Evolutionary conservation across 2,329 filamentous ascomycete genomes (phyloP).

Genomic region (Verruconis gallopava): DNA sequence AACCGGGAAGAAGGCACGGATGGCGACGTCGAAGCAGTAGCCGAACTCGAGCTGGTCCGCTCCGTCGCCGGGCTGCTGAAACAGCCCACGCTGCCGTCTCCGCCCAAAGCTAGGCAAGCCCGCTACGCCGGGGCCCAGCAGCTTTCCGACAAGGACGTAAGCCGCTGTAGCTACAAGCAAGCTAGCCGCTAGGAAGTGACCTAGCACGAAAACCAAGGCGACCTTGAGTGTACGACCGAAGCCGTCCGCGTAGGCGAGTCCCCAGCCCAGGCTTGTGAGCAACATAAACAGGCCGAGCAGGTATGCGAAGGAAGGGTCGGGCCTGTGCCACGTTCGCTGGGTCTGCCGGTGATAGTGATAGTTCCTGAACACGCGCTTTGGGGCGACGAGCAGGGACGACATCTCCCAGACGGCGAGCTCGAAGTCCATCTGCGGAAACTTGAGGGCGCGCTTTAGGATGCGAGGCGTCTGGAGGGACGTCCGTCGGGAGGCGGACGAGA

Average conservation of each 20-base stretch:
- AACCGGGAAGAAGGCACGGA: conserved; percentile 53
- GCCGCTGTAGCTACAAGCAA: conserved; percentile 47
- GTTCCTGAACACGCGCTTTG: conserved; percentile 57
- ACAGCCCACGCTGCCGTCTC: conserved; percentile 43
- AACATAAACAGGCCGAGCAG: conserved; percentile 52
- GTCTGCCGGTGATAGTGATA: conserved; percentile 58
- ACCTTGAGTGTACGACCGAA: conserved; percentile 31
- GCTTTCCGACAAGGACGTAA: conserved; percentile 49
- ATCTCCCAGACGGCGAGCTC: conserved; percentile 64
- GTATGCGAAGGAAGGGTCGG: conserved; percentile 58
- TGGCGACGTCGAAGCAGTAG: conserved; percentile 57
- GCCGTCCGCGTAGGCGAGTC: conserved; percentile 39
- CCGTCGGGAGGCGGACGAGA: conserved; percentile 36
- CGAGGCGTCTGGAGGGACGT: conserved; percentile 48
- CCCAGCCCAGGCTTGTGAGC: conserved; percentile 43
- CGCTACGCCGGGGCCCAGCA: conserved; percentile 45
- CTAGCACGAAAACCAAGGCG: conserved; percentile 35
- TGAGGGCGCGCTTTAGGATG: conserved; percentile 57
- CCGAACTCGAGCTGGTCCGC: conserved; percentile 53
- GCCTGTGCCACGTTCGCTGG: conserved; percentile 57
- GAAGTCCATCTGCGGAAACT: conserved; percentile 63
- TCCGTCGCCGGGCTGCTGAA: conserved; percentile 42
- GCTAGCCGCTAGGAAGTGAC: conserved; percentile 50
- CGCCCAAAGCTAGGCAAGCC: conserved; percentile 32
- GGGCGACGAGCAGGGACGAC: conserved; percentile 53